Percentiles rank a stretch among this genome's conserved stretches.
Evolutionary conservation across 2,329 filamentous ascomycete genomes (phyloP).

Genomic region (Sporothrix dimorphospora): DNA sequence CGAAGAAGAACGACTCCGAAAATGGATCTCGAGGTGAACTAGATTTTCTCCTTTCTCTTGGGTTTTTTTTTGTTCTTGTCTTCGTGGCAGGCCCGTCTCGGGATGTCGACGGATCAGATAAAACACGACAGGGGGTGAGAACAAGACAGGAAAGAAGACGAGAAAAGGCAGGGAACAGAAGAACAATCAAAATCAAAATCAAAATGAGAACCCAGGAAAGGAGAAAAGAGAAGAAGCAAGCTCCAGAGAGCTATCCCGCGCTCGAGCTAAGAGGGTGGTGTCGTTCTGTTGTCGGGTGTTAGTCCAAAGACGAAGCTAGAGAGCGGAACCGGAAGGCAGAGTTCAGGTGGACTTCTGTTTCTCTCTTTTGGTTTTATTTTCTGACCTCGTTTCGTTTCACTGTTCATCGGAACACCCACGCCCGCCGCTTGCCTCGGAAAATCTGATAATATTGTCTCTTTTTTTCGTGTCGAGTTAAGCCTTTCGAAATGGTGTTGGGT

Average conservation of each 20-base stretch:
- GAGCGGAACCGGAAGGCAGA: slow-evolving; percentile 28
- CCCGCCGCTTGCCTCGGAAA: not conserved
- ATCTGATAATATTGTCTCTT: not conserved
- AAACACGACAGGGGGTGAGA: not conserved
- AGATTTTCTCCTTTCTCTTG: not conserved
- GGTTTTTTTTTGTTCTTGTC: not conserved
- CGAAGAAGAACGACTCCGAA: not conserved
- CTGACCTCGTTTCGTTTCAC: not conserved
- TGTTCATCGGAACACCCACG: not conserved
- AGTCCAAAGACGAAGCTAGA: slow-evolving; percentile 14
- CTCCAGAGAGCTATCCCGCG: not conserved
- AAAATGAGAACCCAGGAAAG: not conserved
- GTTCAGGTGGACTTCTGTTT: not conserved
- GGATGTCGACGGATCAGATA: slow-evolving; percentile 28
- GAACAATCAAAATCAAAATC: not conserved
- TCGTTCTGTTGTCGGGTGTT: not conserved
- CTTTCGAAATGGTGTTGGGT: too few relatives aligned
- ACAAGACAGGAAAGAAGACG: not conserved
- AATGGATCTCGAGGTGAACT: not conserved
- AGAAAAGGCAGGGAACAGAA: not conserved
- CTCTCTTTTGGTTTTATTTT: not conserved
- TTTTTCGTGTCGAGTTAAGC: not conserved
- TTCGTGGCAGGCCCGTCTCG: not conserved
- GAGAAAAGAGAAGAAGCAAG: not conserved
- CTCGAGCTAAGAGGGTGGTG: not conserved